Conservation (phyloP, 225 moss, liverwort and hornwort species). For the Straminergon stramineum region DNA sequence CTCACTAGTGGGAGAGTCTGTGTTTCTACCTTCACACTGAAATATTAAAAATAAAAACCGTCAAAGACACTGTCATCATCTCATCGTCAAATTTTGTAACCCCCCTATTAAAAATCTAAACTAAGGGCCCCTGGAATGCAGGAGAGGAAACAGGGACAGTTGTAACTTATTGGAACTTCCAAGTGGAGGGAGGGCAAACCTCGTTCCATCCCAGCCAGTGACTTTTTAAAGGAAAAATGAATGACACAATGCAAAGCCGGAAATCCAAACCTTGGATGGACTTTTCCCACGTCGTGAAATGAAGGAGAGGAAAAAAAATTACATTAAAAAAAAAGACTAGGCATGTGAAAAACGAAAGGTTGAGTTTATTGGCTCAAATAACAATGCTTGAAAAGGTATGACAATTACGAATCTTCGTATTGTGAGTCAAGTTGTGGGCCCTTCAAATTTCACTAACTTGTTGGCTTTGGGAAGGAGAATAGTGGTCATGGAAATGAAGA, state of each 20-base stretch:
- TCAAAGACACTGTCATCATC: background rate
- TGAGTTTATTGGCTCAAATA: background rate
- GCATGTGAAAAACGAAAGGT: background rate
- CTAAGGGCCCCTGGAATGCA: background rate
- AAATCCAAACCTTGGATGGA: background rate
- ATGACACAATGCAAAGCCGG: accelerated
- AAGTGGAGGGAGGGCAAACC: background rate
- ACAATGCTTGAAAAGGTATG: background rate
- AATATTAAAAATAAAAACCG: background rate
- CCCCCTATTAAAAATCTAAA: too few relatives aligned
- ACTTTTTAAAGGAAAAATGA: too few relatives aligned
- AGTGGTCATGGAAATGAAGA: accelerated
- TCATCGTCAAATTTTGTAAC: background rate
- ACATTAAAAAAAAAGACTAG: background rate
- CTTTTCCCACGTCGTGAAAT: background rate
- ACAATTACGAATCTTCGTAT: background rate
- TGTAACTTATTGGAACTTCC: too few relatives aligned
- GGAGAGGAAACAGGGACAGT: background rate
- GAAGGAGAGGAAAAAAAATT: accelerated
- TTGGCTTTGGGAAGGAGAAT: accelerated
- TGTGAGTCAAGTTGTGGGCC: background rate
- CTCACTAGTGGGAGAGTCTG: background rate
- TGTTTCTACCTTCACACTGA: background rate
- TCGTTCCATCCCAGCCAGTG: accelerated
- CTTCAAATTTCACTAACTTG: accelerated